phyloP scores from a whole-genome alignment of 306 rosid species.

The Cyclanthera cordifolia region DNA sequence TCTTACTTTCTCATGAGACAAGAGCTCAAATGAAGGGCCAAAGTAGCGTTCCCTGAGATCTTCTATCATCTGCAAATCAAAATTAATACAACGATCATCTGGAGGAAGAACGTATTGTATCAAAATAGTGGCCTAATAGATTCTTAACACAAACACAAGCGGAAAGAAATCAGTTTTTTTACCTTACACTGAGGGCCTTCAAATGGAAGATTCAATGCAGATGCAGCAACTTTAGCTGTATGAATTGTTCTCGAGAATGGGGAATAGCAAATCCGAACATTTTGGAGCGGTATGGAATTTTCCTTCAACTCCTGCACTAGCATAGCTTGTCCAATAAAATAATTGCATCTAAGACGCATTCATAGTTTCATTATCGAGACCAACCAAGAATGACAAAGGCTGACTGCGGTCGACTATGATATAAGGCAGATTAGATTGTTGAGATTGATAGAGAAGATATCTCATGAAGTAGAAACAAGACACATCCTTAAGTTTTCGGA shows the following conservation, averaged over 20 bases:
- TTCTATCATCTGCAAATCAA: conserved; percentile 35
- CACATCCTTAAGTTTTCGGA: not conserved
- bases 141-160: not conserved
- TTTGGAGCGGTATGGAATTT: conserved; percentile 30
- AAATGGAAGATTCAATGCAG: conserved; percentile 44
- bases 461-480: not conserved
- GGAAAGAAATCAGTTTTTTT: conserved; percentile 5
- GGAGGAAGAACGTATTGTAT: not conserved
- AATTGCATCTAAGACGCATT: not conserved
- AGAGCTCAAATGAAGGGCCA: conserved; percentile 72
- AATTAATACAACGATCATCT: conserved; percentile 1
- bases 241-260: conserved; percentile 78
- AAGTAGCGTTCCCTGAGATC: conserved; percentile 72
- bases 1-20: conserved; percentile 75
- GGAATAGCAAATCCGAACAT: conserved; percentile 64
- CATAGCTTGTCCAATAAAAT: not conserved
- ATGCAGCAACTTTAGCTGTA: conserved; percentile 53
- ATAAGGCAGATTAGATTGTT: not conserved
- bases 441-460: not conserved
- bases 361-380: not conserved
- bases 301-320: conserved; percentile 45
- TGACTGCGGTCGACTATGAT: not conserved
- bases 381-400: not conserved
- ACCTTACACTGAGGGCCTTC: conserved; percentile 68
- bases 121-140: not conserved